phyloP scores from a whole-genome alignment of 257 asterid species.

The Forsythia viridissima region DNA sequence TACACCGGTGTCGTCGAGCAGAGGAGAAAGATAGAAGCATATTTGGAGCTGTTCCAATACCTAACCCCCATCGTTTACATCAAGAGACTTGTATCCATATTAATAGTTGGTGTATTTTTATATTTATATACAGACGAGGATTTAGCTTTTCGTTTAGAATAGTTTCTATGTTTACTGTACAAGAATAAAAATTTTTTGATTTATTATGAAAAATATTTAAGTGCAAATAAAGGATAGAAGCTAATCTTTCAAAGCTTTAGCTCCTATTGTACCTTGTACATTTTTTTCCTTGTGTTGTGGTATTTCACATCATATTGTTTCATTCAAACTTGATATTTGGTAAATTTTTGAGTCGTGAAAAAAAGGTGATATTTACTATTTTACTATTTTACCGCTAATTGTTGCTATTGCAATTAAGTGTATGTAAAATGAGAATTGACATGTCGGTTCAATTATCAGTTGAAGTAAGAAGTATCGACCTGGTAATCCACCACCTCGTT shows the following conservation, averaged over 20 bases:
- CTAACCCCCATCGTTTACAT: neutral
- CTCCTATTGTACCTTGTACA: neutral
- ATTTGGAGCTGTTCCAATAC: conserved; percentile 13
- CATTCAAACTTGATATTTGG: neutral
- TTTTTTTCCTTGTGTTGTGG: neutral
- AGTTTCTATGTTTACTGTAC: conserved; percentile 26
- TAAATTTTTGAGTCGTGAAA: too few species aligned
- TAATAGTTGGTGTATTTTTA: conserved; percentile 21
- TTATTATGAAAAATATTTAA: neutral
- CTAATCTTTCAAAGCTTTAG: neutral
- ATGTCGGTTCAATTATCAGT: too few species aligned
- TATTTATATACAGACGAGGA: neutral
- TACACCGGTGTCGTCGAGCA: neutral
- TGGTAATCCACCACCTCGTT: too few species aligned
- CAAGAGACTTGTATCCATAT: conserved; percentile 8
- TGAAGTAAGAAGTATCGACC: too few species aligned
- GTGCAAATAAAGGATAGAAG: neutral
- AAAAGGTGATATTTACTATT: neutral
- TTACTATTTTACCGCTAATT: too few species aligned
- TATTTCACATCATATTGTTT: neutral
- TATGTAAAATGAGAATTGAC: too few species aligned
- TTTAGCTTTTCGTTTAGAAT: conserved; percentile 7
- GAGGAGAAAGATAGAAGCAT: conserved; percentile 2
- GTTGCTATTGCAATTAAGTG: too few species aligned
- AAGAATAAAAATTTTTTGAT: conserved; percentile 2